Percentiles rank a stretch among this genome's conserved stretches.
Conservation (phyloP, 345 rosid genomes). For the Acer campestre region DNA sequence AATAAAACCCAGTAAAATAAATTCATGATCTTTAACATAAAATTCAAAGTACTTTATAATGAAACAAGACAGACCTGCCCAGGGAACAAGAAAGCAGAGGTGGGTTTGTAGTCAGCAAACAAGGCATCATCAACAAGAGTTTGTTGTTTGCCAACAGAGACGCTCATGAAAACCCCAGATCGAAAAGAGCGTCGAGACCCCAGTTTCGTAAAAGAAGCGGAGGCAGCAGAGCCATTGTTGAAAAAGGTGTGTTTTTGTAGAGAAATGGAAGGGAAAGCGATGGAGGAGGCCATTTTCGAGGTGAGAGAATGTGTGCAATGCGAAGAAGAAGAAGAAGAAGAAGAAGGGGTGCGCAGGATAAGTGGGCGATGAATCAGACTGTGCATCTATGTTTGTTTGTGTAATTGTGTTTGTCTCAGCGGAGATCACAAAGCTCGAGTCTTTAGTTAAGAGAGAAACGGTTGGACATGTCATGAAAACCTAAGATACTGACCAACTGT, state of each 20-base stretch:
- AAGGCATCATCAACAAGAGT: conserved; percentile 52
- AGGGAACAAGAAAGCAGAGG: conserved; percentile 80
- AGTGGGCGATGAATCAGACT: conserved; percentile 38
- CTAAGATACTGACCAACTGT: conserved; percentile 25
- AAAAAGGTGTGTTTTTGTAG: conserved; percentile 28
- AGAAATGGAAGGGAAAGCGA: conserved; percentile 45
- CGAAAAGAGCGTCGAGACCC: conserved; percentile 34
- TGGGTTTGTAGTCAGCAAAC: conserved; percentile 80
- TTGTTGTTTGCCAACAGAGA: conserved; percentile 66
- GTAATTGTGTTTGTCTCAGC: conserved; percentile 17
- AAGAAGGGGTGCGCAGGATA: conserved; percentile 33
- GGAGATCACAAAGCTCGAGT: conserved; percentile 44
- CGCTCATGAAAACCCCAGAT: conserved; percentile 71
- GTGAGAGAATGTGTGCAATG: conserved; percentile 16
- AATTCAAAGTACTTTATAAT: too few species aligned
- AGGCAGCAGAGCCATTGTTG: conserved; percentile 8
- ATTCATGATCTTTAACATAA: neutral
- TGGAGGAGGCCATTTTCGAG: conserved; percentile 45
- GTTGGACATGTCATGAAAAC: conserved; percentile 32
- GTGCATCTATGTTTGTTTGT: conserved; percentile 20
- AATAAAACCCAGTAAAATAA: too few species aligned
- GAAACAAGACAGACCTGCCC: conserved; percentile 67
- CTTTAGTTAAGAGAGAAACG: conserved; percentile 7
- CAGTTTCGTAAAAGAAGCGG: conserved; percentile 12
- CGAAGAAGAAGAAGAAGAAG: neutral